Conservation (phyloP, 202 grass and related monocot genomes). For the Schoenoplectus tabernaemontani region DNA sequence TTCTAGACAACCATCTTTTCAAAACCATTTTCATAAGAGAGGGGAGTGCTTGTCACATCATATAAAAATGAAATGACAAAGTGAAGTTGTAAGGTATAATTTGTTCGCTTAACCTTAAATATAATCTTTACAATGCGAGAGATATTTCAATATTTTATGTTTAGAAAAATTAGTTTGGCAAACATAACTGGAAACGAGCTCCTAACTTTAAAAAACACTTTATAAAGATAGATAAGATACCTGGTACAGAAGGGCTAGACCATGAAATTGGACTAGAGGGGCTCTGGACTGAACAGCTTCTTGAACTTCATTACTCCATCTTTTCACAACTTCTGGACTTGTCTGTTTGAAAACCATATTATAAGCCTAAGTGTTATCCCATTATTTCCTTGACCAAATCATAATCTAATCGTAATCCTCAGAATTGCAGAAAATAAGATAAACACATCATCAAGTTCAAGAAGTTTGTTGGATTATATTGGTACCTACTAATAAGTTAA, state of each 20-base stretch:
- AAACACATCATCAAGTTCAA: neutral
- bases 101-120: neutral
- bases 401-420: neutral
- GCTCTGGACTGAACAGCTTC: conserved; percentile 94
- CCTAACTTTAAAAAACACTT: neutral
- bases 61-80: neutral
- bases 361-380: neutral
- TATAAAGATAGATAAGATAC: conserved; percentile 20
- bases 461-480: neutral
- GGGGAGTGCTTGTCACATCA: neutral
- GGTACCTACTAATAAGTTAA: neutral
- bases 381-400: neutral
- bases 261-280: conserved; percentile 94
- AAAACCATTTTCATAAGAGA: neutral
- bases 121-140: neutral
- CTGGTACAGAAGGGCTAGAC: conserved; percentile 91
- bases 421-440: neutral
- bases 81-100: neutral
- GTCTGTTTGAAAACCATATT: conserved; percentile 36
- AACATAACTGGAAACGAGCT: neutral
- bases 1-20: neutral
- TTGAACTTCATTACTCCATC: conserved; percentile 99
- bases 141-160: neutral
- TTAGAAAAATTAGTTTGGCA: neutral
- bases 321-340: conserved; percentile 90